phyloP scores from a whole-genome alignment of 495 filamentous ascomycete species.

The Aspergillus haitiensis region DNA sequence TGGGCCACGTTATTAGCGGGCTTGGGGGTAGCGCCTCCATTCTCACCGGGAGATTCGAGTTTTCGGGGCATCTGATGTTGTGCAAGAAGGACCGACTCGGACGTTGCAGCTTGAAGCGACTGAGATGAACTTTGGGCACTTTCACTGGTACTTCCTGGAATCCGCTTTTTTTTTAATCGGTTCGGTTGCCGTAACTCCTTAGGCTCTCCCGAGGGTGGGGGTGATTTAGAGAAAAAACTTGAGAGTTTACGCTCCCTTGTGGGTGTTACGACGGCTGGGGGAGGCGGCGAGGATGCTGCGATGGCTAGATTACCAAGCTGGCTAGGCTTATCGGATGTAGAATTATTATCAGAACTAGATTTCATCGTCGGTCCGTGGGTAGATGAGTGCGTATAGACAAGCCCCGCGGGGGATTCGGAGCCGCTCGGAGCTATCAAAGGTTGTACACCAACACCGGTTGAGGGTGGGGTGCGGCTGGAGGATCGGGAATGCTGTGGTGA shows the following conservation, averaged over 20 bases:
- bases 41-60: conserved; percentile 24
- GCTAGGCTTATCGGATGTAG: conserved; percentile 32
- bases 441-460: conserved; percentile 30
- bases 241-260: conserved; percentile 67
- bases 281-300: conserved; percentile 35
- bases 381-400: conserved; percentile 35
- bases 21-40: conserved; percentile 38
- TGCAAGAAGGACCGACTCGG: conserved; percentile 25
- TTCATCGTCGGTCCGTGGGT: conserved; percentile 38
- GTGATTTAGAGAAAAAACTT: conserved; percentile 68
- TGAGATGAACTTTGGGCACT: conserved; percentile 85
- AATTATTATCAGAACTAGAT: conserved; percentile 17
- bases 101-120: conserved; percentile 57
- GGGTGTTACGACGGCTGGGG: conserved; percentile 58
- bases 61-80: conserved; percentile 20
- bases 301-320: conserved; percentile 48
- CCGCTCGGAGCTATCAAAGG: conserved; percentile 9
- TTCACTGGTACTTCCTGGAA: conserved; percentile 68
- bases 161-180: conserved; percentile 80
- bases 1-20: conserved; percentile 29
- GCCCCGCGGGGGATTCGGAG: conserved; percentile 19
- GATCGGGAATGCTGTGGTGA: conserved; percentile 37
- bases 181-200: conserved; percentile 68
- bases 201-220: conserved; percentile 53
- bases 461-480: conserved; percentile 36